These are phyloP conservation scores for Zygotorulaspora florentina DNA, from an alignment of 805 yeast genomes.

Conservation along the genomic window DNA sequence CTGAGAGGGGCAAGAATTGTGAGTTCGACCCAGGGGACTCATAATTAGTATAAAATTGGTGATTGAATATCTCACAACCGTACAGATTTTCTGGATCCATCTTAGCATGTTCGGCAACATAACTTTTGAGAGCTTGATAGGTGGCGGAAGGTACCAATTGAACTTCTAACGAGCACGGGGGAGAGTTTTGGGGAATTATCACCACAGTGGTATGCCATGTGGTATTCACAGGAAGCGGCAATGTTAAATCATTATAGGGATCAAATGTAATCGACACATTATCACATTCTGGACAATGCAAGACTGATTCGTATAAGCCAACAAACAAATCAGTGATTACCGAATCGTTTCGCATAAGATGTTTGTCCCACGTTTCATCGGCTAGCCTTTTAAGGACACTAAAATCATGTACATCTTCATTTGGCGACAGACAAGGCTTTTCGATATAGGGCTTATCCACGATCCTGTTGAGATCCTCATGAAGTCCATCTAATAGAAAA, in stretches of 20 bases:
- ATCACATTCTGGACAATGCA: constrained; percentile 80
- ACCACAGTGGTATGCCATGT: constrained; percentile 66
- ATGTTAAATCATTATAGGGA: constrained; percentile 84
- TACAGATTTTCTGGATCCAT: constrained; percentile 39
- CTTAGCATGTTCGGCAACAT: constrained; percentile 48
- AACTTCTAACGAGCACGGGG: constrained; percentile 55
- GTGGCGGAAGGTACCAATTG: constrained; percentile 66
- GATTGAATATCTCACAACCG: constrained; percentile 61
- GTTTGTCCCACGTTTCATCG: constrained; percentile 71
- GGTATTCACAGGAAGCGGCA: constrained; percentile 77
- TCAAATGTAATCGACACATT: constrained; percentile 86
- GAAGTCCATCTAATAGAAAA: constrained; percentile 83
- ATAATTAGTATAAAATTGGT: constrained; percentile 65
- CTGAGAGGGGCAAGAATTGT: constrained; percentile 59
- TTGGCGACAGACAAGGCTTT: constrained; percentile 70
- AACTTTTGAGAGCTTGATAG: constrained; percentile 56
- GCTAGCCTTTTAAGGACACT: constrained; percentile 61
- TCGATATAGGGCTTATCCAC: constrained; percentile 79
- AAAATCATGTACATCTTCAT: constrained; percentile 52
- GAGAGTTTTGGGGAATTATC: constrained; percentile 55
- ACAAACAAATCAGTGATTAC: constrained; percentile 80
- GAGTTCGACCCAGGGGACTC: constrained; percentile 53
- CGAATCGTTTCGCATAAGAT: constrained; percentile 77
- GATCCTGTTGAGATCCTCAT: constrained; percentile 87
- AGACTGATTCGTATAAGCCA: constrained; percentile 85